Percentiles rank a stretch among this genome's conserved stretches.
Conservation (phyloP, 768 basidiomycete genomes). For the Boletus reticuloceps region DNA sequence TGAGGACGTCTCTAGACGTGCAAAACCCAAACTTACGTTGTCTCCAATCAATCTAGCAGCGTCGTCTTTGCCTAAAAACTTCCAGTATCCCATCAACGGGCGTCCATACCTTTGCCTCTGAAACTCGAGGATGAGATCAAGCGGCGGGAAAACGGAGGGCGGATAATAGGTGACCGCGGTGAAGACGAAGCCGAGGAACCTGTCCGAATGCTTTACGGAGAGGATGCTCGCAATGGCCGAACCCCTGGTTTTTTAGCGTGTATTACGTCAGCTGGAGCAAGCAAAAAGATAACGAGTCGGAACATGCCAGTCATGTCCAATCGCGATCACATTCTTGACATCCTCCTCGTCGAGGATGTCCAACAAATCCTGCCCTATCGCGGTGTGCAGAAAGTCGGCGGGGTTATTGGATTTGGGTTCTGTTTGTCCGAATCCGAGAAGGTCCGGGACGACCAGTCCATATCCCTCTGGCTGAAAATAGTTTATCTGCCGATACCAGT, state of each 20-base stretch:
- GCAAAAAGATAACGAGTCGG: neutral
- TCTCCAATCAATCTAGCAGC: constrained; percentile 33
- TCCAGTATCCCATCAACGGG: constrained; percentile 44
- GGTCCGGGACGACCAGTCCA: constrained; percentile 45
- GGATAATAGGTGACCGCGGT: constrained; percentile 34
- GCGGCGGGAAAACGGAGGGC: constrained; percentile 24
- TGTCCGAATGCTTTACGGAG: constrained; percentile 36
- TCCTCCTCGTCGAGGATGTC: constrained; percentile 39
- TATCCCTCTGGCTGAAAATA: constrained; percentile 40
- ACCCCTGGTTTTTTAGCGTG: constrained; percentile 33
- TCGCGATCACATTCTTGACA: constrained; percentile 30
- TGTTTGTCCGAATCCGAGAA: constrained; percentile 47
- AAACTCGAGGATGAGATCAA: constrained; percentile 25
- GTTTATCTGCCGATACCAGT: constrained; percentile 42
- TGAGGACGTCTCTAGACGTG: too few relatives aligned
- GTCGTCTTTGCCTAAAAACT: constrained; percentile 31
- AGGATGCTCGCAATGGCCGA: constrained; percentile 33
- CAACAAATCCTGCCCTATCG: constrained; percentile 32
- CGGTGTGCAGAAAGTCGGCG: constrained; percentile 25
- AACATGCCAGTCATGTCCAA: constrained; percentile 42
- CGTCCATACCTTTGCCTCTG: constrained; percentile 31
- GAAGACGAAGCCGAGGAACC: constrained; percentile 42
- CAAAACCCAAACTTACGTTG: constrained; percentile 26
- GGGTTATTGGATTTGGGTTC: constrained; percentile 37
- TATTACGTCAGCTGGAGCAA: constrained; percentile 1